Evolutionary conservation across 2,329 filamentous ascomycete genomes (phyloP).

Genomic region (Pseudogymnoascus sp.): DNA sequence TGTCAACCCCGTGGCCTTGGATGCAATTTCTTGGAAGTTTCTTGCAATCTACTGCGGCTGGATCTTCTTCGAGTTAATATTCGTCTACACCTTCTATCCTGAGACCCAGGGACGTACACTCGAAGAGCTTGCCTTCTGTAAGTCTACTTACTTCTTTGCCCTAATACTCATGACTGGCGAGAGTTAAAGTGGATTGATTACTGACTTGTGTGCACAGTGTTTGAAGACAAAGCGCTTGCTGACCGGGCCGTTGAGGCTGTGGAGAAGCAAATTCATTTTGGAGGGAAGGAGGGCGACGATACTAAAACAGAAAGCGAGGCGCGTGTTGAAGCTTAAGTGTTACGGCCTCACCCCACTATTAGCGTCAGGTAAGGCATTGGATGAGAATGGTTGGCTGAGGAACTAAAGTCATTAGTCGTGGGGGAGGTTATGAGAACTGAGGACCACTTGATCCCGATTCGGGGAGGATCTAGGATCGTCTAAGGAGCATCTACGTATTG

Average conservation of each 20-base stretch:
- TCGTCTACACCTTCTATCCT: constrained; percentile 31
- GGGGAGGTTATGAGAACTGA: too few species aligned
- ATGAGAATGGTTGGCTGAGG: too few species aligned
- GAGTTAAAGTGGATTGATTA: not conserved
- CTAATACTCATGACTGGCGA: not conserved
- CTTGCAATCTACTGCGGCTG: constrained; percentile 35
- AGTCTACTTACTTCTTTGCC: not conserved
- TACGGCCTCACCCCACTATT: too few species aligned
- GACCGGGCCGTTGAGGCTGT: constrained; percentile 22
- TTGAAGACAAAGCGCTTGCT: constrained; percentile 22
- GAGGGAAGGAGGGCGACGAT: not conserved
- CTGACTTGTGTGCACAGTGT: constrained; percentile 20
- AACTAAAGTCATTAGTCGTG: too few species aligned
- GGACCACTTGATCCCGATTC: too few species aligned
- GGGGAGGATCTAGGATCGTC: too few species aligned
- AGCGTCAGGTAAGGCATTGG: too few species aligned
- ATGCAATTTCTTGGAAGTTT: constrained; percentile 35
- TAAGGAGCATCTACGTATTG: too few species aligned
- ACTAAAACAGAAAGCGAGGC: not conserved
- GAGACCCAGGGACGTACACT: constrained; percentile 11
- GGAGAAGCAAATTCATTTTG: constrained; percentile 23
- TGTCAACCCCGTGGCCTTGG: constrained; percentile 36
- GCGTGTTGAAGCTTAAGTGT: not conserved
- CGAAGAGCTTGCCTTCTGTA: constrained; percentile 12
- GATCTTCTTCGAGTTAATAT: constrained; percentile 32